Conservation (phyloP, 768 basidiomycete genomes). For the Cubamyces lactineus region DNA sequence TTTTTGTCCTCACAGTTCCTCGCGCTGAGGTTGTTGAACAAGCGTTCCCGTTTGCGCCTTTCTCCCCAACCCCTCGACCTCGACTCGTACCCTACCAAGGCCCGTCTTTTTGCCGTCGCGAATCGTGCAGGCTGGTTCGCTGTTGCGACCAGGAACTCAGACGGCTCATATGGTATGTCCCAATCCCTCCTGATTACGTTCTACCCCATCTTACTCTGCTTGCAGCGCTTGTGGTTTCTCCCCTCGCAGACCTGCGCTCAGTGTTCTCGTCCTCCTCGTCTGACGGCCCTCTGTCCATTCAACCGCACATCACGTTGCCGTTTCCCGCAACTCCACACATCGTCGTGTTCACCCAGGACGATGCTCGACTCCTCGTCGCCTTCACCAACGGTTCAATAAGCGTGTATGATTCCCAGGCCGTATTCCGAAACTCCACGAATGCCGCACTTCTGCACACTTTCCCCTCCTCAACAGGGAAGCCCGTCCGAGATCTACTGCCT, state of each 20-base stretch:
- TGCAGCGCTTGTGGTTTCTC: slow-evolving; percentile 63
- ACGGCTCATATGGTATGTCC: slow-evolving; percentile 42
- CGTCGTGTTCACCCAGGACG: slow-evolving; percentile 60
- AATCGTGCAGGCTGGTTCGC: slow-evolving; percentile 73
- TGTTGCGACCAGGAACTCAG: slow-evolving; percentile 49
- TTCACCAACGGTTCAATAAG: slow-evolving; percentile 60
- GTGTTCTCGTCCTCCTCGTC: slow-evolving; percentile 48
- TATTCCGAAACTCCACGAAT: slow-evolving; percentile 50
- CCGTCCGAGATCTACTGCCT: slow-evolving; percentile 57
- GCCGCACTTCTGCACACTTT: slow-evolving; percentile 48
- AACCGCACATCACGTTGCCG: slow-evolving; percentile 54
- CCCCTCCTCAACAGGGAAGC: slow-evolving; percentile 44
- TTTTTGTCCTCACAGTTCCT: slow-evolving; percentile 27
- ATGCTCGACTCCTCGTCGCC: slow-evolving; percentile 62
- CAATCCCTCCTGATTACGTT: neutral
- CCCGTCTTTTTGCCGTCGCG: slow-evolving; percentile 59
- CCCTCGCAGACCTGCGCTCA: slow-evolving; percentile 61
- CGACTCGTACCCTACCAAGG: slow-evolving; percentile 45
- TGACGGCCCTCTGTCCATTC: slow-evolving; percentile 46
- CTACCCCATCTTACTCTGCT: neutral
- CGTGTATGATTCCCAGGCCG: slow-evolving; percentile 57
- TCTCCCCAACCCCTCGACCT: slow-evolving; percentile 55
- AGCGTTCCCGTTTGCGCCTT: slow-evolving; percentile 64
- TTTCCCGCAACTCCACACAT: slow-evolving; percentile 54
- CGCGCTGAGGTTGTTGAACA: slow-evolving; percentile 47